Base-by-base conservation (phyloP, 108 stramenopile species). In the Epithemia pelagica region DNA sequence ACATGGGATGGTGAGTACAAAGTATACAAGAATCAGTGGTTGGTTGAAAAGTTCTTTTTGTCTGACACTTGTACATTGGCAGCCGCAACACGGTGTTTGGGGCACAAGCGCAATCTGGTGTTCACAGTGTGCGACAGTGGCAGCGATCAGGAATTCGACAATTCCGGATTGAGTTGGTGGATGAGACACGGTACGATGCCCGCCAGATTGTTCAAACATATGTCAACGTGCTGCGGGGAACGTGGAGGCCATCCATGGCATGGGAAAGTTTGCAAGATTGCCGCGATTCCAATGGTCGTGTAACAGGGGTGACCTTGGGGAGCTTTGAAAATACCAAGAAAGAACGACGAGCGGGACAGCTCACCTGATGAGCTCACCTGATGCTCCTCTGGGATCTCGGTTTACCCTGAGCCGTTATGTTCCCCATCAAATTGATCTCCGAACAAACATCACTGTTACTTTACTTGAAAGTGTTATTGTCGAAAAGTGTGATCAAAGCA, bases 61-160 rank as follows among this genome's bases (percentile, higher is more conserved):
- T n/a, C n/a, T n/a, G n/a, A n/a, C n/a, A n/a, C n/a, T n/a, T n/a
- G n/a, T n/a, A n/a, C n/a, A n/a, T n/a, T 46, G 15, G 10, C 15
- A 46, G 37, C 59, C 74, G 89, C 32, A 90, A 90, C 65, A 90
- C 89, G 7, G 86, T 90, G 19, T 90, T 90, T 61, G 76, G 72
- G 46, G 72, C 86, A 20, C 77, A 85, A 55, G 75, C 86, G 0
- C 89, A 90, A 70, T 70, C 70, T 21, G 89, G 84, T 32, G 78
- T 78, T 3, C 78, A 81, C 69, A 66, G 60, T 7, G 52, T 87
- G 56, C 66, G 67, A 46, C 78, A 85, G 23, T 85, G 86, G 86
- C 54, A 24, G 20, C 69, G 66, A 23, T 82, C 82, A 18, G 82
- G 86, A 52, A 68, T 84, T 23, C 57, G 75, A 2, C 74, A 71